These are phyloP conservation scores for Tuber magnatum DNA, from an alignment of 495 filamentous ascomycete genomes.

Conservation along the genomic window DNA sequence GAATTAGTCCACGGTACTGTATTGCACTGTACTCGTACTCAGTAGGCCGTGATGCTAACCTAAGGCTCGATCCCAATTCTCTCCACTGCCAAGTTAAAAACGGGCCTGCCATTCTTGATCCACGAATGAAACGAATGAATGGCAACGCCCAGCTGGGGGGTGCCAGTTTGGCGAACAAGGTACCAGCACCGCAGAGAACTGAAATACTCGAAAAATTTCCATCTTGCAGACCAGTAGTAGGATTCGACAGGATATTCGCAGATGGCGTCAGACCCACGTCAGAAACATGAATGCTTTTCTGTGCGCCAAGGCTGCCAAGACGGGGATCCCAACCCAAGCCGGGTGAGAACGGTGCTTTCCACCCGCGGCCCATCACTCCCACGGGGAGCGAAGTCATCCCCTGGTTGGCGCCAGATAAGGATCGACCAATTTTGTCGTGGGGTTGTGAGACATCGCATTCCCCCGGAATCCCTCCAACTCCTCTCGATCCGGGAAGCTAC, in stretches of 20 bases:
- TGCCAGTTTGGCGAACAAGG: too few species aligned
- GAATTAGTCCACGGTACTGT: not conserved
- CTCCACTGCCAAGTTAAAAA: not conserved
- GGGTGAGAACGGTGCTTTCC: not conserved
- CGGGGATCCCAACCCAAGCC: not conserved
- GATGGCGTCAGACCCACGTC: conserved; percentile 1
- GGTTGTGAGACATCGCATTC: not conserved
- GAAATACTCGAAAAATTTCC: too few species aligned
- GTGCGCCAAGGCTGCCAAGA: not conserved
- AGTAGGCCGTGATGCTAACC: not conserved
- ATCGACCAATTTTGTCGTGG: not conserved
- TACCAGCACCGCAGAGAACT: too few species aligned
- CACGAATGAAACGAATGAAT: not conserved
- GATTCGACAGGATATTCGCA: not conserved
- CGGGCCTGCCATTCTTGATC: not conserved
- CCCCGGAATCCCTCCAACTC: not conserved
- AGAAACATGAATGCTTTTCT: not conserved
- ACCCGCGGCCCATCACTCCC: not conserved
- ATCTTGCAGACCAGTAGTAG: too few species aligned
- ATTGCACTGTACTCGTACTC: not conserved
- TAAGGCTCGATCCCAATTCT: not conserved
- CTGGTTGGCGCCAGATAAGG: not conserved
- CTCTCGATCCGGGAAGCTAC: not conserved
- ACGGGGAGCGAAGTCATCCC: not conserved
- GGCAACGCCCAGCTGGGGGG: not conserved